phyloP scores from a whole-genome alignment of 306 rosid species.

The Acacia confusa region DNA sequence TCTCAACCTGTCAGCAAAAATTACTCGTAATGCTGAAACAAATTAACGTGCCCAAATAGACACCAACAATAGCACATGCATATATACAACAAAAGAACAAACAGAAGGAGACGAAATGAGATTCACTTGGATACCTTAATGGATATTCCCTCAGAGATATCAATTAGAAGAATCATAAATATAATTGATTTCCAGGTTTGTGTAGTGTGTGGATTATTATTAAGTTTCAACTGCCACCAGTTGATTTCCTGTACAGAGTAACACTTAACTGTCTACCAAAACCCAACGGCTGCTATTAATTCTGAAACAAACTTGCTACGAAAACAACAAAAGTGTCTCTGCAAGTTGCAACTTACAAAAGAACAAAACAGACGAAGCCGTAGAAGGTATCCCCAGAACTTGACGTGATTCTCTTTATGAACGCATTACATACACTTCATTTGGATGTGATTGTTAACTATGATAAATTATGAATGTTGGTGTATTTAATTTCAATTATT shows the following conservation, averaged over 20 bases:
- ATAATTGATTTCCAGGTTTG: not conserved
- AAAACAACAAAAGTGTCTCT: no score
- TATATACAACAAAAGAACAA: not conserved
- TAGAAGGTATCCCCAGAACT: no score
- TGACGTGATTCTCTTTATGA: no score
- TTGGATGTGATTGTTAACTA: no score
- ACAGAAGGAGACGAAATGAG: not conserved
- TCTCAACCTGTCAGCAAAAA: not conserved
- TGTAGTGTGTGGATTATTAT: not conserved
- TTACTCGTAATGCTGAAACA: not conserved
- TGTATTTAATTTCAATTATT: no score
- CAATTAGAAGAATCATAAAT: not conserved
- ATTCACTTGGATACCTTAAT: not conserved
- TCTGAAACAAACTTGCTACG: not conserved
- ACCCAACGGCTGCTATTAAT: not conserved
- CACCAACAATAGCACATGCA: not conserved
- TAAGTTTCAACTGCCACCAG: not conserved
- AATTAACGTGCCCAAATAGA: not conserved
- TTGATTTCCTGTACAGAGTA: not conserved
- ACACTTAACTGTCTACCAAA: not conserved
- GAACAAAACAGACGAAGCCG: no score
- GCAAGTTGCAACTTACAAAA: no score
- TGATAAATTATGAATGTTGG: no score
- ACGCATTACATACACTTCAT: no score
- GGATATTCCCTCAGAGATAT: no score